Conservation (phyloP, 2,329 filamentous ascomycete species). For the Botrytis deweyae region DNA sequence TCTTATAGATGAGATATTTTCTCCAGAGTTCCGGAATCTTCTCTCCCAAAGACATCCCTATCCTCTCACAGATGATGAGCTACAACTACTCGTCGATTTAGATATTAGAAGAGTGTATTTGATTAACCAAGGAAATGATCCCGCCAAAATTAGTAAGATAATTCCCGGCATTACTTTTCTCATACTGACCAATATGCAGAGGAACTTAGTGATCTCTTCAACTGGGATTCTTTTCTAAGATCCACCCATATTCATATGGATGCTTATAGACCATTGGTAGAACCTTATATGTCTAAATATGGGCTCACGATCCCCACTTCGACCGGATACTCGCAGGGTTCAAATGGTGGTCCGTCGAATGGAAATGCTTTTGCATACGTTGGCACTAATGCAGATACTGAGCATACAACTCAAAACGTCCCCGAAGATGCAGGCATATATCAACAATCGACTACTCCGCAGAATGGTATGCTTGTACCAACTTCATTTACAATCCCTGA, state of each 20-base stretch:
- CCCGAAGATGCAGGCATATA: conserved; percentile 24
- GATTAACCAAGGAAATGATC: conserved; percentile 52
- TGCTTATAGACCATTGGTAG: conserved; percentile 53
- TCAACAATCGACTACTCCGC: conserved; percentile 18
- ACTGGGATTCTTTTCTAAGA: conserved; percentile 62
- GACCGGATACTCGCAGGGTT: conserved; percentile 6
- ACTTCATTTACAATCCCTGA: not conserved
- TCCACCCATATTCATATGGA: conserved; percentile 60
- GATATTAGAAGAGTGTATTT: conserved; percentile 56
- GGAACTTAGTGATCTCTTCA: conserved; percentile 42
- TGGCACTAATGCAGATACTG: conserved; percentile 28
- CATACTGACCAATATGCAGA: conserved; percentile 10
- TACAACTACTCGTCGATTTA: conserved; percentile 57
- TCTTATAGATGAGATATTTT: conserved; percentile 59
- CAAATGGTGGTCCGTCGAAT: not conserved
- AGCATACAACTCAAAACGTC: conserved; percentile 15
- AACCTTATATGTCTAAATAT: conserved; percentile 45
- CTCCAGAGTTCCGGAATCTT: conserved; percentile 53
- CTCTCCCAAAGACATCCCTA: conserved; percentile 55
- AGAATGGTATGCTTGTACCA: conserved; percentile 22
- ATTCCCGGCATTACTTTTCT: not conserved
- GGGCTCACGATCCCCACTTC: conserved; percentile 32
- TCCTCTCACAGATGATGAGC: conserved; percentile 56
- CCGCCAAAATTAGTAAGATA: conserved; percentile 42
- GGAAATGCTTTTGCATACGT: conserved; percentile 23